phyloP scores from a whole-genome alignment of 2,329 filamentous ascomycete species.

The Phialophora expanda region DNA sequence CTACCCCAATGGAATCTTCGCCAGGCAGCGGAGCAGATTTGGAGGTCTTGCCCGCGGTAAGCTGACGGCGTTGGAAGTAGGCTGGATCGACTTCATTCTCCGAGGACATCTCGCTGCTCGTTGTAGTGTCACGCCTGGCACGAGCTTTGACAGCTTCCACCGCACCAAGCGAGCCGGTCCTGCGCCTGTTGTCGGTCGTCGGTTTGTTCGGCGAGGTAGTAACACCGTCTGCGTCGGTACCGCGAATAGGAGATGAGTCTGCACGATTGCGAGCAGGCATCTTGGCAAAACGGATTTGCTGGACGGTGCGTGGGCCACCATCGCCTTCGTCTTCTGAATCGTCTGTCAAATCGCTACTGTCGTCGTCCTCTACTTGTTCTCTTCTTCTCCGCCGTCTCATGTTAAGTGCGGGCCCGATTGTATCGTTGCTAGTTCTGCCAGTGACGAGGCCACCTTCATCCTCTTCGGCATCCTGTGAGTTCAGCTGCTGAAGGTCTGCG shows the following conservation, averaged over 20 bases:
- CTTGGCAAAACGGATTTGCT: conserved; percentile 94
- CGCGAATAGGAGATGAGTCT: conserved; percentile 82
- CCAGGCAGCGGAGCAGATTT: conserved; percentile 39
- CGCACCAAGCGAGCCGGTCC: conserved; percentile 62
- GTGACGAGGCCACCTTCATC: conserved; percentile 69
- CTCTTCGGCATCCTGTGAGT: conserved; percentile 58
- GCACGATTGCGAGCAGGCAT: conserved; percentile 87
- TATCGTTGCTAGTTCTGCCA: conserved; percentile 61
- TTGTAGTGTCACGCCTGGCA: conserved; percentile 65
- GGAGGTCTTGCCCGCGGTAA: conserved; percentile 51
- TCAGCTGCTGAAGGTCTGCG: conserved; percentile 48
- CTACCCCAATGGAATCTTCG: conserved; percentile 2
- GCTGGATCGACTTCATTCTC: conserved; percentile 64
- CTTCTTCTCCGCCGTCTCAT: conserved; percentile 58
- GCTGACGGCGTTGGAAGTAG: conserved; percentile 59
- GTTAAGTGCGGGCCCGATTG: conserved; percentile 58
- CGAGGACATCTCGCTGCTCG: conserved; percentile 69
- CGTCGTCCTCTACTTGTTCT: conserved; percentile 66
- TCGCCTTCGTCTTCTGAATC: conserved; percentile 69
- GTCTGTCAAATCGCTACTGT: conserved; percentile 69
- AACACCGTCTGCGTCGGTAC: conserved; percentile 55
- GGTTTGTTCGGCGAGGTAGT: conserved; percentile 62
- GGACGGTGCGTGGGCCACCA: conserved; percentile 64
- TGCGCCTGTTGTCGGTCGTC: conserved; percentile 53
- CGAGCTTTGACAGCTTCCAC: conserved; percentile 60